These are phyloP conservation scores for Cladosporium colombiae DNA, from an alignment of 2,329 filamentous ascomycete species.

Conservation along the genomic window DNA sequence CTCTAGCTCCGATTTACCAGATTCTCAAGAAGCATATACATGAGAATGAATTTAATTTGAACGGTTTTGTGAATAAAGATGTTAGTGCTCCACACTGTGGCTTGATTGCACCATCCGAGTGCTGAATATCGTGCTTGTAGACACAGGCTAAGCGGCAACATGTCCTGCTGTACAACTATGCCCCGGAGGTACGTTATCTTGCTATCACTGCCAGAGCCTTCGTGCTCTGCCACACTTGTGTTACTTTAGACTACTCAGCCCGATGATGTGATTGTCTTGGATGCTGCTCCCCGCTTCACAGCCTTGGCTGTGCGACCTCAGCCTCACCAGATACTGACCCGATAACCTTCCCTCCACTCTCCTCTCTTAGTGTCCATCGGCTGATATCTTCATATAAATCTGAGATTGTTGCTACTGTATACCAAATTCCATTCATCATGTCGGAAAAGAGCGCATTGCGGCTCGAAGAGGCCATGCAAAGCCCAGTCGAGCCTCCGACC, in stretches of 20 bases:
- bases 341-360: neutral
- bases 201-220: neutral
- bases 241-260: neutral
- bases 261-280: neutral
- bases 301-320: conserved; percentile 5
- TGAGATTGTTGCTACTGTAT: neutral
- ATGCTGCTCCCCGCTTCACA: conserved; percentile 4
- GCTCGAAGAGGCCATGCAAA: neutral
- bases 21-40: neutral
- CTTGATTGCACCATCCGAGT: neutral
- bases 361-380: neutral
- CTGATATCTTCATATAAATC: neutral
- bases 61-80: neutral
- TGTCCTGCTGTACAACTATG: neutral
- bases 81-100: neutral
- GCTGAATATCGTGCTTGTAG: neutral
- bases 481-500: neutral
- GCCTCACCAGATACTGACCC: neutral
- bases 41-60: neutral
- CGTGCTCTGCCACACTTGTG: neutral
- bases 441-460: neutral
- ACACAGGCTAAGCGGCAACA: neutral
- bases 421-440: neutral
- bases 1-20: neutral
- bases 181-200: neutral